Evolutionary conservation across 148 eudicot species (phyloP).

Genomic region (Drosera capensis): DNA sequence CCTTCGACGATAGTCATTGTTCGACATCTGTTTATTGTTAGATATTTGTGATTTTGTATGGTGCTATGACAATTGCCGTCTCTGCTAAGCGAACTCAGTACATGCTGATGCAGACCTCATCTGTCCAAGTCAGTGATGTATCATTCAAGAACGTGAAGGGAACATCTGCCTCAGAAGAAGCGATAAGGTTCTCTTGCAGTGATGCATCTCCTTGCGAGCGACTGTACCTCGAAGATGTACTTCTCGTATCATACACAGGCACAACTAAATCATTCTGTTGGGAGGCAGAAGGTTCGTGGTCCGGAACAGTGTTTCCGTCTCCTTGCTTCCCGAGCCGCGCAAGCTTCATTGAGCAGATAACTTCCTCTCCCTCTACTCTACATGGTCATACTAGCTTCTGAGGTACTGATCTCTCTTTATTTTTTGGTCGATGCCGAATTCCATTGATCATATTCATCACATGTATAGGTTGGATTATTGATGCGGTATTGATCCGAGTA

Average conservation of each 20-base stretch:
- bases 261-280: conserved; percentile 56
- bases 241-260: conserved; percentile 26
- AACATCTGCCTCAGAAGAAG: conserved; percentile 65
- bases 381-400: too few species aligned
- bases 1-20: too few species aligned
- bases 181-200: conserved; percentile 69
- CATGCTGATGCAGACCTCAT: conserved; percentile 41
- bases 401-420: too few species aligned
- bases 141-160: conserved; percentile 60
- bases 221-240: conserved; percentile 58
- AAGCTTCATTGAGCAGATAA: conserved; percentile 12
- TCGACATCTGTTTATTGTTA: too few species aligned
- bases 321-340: conserved; percentile 33
- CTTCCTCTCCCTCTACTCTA: not conserved
- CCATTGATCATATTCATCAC: too few species aligned
- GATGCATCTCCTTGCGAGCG: conserved; percentile 56
- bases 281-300: conserved; percentile 65
- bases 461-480: too few species aligned
- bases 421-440: too few species aligned
- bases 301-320: conserved; percentile 50
- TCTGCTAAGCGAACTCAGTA: not conserved
- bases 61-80: too few species aligned
- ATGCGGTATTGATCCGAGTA: too few species aligned
- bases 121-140: conserved; percentile 38
- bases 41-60: too few species aligned